These are phyloP conservation scores for Multifurca ochricompacta DNA, from an alignment of 768 basidiomycete genomes.

Conservation along the genomic window DNA sequence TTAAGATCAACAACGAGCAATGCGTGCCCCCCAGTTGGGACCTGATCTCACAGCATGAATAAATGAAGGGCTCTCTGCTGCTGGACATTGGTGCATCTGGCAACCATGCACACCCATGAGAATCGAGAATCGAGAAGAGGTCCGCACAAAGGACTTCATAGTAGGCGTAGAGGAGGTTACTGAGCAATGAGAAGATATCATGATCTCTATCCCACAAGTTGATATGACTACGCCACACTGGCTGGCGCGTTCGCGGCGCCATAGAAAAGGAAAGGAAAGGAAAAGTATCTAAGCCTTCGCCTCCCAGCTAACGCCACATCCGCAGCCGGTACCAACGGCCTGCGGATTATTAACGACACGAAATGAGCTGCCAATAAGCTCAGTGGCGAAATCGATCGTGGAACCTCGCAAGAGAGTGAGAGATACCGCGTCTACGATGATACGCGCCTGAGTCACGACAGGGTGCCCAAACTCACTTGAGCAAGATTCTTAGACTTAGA, in stretches of 20 bases:
- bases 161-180: too few relatives aligned
- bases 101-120: too few relatives aligned
- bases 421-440: conserved; percentile 83
- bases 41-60: too few relatives aligned
- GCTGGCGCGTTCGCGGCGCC: too few relatives aligned
- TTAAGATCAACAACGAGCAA: too few relatives aligned
- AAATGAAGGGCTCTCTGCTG: too few relatives aligned
- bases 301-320: conserved; percentile 96
- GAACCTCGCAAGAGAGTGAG: conserved; percentile 80
- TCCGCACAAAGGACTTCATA: too few relatives aligned
- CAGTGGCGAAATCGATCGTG: conserved; percentile 85
- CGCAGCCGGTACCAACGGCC: conserved; percentile 84
- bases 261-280: not conserved
- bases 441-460: conserved; percentile 57
- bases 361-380: conserved; percentile 92
- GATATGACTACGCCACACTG: not conserved
- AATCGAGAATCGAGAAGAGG: too few relatives aligned
- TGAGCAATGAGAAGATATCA: too few relatives aligned
- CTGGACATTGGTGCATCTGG: too few relatives aligned
- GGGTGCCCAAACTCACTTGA: conserved; percentile 67
- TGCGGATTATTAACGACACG: conserved; percentile 79
- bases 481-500: not conserved
- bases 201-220: too few relatives aligned
- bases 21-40: too few relatives aligned
- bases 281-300: conserved; percentile 39